A percentile compares a stretch with the other conserved stretches of the same genome.
These are phyloP conservation scores for Pseudocercospora crystallina DNA, from an alignment of 2,329 filamentous ascomycete species.

Conservation along the genomic window DNA sequence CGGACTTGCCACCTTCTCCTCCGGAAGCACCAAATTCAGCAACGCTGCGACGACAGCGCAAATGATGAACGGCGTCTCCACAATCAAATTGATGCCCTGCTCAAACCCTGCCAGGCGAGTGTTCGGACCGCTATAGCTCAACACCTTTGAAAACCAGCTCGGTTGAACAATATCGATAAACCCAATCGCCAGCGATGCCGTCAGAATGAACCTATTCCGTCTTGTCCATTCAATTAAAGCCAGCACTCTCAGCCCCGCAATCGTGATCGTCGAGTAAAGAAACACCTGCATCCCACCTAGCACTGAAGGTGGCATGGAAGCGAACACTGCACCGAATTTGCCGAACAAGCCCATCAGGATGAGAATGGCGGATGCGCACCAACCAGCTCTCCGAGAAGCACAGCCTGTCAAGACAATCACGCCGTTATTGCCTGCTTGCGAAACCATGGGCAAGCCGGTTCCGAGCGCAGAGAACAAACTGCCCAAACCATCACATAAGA, in stretches of 20 bases:
- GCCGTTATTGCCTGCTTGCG: conserved; percentile 14
- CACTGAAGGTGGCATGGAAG: conserved; percentile 10
- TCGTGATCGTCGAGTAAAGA: conserved; percentile 71
- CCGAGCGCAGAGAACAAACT: conserved; percentile 9
- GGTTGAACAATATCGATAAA: conserved; percentile 10
- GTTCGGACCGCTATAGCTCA: conserved; percentile 5
- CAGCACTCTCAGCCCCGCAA: conserved; percentile 74
- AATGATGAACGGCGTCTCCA: conserved; percentile 16
- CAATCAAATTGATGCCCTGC: conserved; percentile 13
- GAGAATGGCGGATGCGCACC: conserved; percentile 8
- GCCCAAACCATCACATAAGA: conserved; percentile 12
- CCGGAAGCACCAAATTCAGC: conserved; percentile 11
- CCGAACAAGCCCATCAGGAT: conserved; percentile 12
- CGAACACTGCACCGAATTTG: conserved; percentile 11
- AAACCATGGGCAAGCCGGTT: conserved; percentile 14
- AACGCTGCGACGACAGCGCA: conserved; percentile 7
- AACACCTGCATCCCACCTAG: conserved; percentile 63
- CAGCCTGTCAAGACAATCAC: conserved; percentile 14
- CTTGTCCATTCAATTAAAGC: conserved; percentile 67
- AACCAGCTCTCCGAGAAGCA: conserved; percentile 11
- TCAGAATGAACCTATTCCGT: conserved; percentile 73
- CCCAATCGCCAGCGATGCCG: conserved; percentile 7
- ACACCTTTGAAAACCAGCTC: conserved; percentile 9
- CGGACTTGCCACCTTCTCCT: neutral
- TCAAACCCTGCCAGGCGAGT: conserved; percentile 3